These are phyloP conservation scores for Talaromyces liani DNA, from an alignment of 495 filamentous ascomycete genomes.

Conservation along the genomic window DNA sequence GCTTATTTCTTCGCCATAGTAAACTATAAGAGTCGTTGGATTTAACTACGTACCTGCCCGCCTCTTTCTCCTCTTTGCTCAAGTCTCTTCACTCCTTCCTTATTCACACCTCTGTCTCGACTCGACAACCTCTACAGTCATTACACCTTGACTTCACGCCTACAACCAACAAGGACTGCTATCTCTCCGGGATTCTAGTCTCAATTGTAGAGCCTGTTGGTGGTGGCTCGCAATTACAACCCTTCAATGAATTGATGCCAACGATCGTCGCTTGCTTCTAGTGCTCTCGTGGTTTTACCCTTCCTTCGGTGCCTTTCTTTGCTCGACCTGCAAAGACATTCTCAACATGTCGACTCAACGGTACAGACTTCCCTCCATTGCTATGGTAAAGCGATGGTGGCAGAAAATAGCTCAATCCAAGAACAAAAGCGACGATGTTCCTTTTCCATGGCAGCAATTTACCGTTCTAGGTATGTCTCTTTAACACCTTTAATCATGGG, in stretches of 20 bases:
- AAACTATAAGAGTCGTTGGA: not conserved
- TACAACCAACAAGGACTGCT: not conserved
- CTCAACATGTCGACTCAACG: not conserved
- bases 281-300: not conserved
- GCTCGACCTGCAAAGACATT: not conserved
- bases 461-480: slow-evolving; percentile 2
- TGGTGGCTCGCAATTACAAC: not conserved
- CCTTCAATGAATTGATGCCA: not conserved
- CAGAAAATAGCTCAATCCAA: not conserved
- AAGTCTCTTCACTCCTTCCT: not conserved
- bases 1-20: not conserved
- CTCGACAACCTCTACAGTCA: not conserved
- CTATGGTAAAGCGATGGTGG: not conserved
- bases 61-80: not conserved
- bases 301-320: not conserved
- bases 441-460: slow-evolving; percentile 6
- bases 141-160: not conserved
- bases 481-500: not conserved
- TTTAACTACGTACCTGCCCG: not conserved
- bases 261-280: not conserved
- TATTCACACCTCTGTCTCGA: not conserved
- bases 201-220: not conserved
- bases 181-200: not conserved
- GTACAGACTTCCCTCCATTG: not conserved
- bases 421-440: not conserved